These are phyloP conservation scores for Aspergillus spinulosporus DNA, from an alignment of 2,329 filamentous ascomycete genomes.

Conservation along the genomic window DNA sequence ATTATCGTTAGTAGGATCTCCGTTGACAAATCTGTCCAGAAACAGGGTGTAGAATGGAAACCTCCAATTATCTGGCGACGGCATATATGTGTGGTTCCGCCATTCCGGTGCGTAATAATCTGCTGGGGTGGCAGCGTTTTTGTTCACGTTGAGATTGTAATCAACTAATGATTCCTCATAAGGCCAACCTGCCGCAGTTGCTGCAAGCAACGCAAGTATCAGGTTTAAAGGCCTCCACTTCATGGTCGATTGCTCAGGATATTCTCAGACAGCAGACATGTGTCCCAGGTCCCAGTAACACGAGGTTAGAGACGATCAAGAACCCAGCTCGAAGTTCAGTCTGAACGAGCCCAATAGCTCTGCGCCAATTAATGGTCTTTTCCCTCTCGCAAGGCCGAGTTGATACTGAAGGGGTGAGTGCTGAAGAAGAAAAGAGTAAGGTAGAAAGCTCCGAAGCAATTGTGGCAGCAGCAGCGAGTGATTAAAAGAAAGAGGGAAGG, in stretches of 20 bases:
- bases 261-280: constrained; percentile 25
- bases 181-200: constrained; percentile 35
- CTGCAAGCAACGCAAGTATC: constrained; percentile 32
- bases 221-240: constrained; percentile 30
- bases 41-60: constrained; percentile 67
- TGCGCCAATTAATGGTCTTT: constrained; percentile 14
- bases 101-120: constrained; percentile 56
- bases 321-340: neutral
- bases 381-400: neutral
- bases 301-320: neutral
- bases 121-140: constrained; percentile 53
- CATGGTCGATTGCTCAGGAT: constrained; percentile 29
- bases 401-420: constrained; percentile 6
- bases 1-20: constrained; percentile 64
- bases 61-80: constrained; percentile 63
- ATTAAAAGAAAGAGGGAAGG: constrained; percentile 16
- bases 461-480: constrained; percentile 17
- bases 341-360: constrained; percentile 4
- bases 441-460: constrained; percentile 9
- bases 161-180: constrained; percentile 53
- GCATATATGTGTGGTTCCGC: constrained; percentile 52
- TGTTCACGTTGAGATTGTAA: constrained; percentile 64
- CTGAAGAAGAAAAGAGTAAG: constrained; percentile 8
- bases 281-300: constrained; percentile 16
- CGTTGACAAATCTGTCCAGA: constrained; percentile 64